Percentiles rank a stretch among this genome's conserved stretches.
These are phyloP conservation scores for Pleurostoma richardsiae DNA, from an alignment of 2,329 filamentous ascomycete species.

Conservation along the genomic window DNA sequence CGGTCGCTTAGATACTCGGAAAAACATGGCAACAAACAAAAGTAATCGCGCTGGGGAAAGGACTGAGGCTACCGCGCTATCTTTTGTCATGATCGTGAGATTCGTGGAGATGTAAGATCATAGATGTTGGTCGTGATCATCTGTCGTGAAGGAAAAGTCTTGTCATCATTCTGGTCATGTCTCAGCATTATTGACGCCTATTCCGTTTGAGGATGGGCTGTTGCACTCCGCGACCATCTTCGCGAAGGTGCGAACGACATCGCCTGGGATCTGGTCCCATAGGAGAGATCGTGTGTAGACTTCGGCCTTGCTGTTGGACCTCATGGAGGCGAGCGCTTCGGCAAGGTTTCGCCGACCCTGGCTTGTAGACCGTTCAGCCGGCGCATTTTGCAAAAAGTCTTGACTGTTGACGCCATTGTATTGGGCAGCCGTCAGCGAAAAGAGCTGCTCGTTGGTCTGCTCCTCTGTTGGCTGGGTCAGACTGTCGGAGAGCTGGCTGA, in stretches of 20 bases:
- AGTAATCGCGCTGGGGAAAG: no score
- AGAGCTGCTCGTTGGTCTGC: constrained; percentile 83
- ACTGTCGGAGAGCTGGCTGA: constrained; percentile 62
- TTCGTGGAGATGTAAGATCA: no score
- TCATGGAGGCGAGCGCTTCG: constrained; percentile 76
- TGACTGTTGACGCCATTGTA: constrained; percentile 80
- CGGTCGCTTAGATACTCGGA: not conserved
- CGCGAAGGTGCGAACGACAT: constrained; percentile 89
- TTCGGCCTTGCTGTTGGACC: constrained; percentile 70
- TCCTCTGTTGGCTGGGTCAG: constrained; percentile 74
- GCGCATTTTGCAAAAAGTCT: constrained; percentile 60
- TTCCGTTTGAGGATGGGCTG: constrained; percentile 19
- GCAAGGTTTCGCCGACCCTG: constrained; percentile 70
- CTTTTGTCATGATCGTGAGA: no score
- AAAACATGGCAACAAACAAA: no score
- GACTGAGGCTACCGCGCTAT: no score
- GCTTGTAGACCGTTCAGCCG: constrained; percentile 47
- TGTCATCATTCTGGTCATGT: constrained; percentile 18
- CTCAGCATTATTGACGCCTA: constrained; percentile 32
- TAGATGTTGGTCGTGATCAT: no score
- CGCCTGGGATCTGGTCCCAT: constrained; percentile 88
- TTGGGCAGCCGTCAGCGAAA: constrained; percentile 78
- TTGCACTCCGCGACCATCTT: constrained; percentile 81
- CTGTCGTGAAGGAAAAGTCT: not conserved
- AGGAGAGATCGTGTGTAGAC: constrained; percentile 90